Percentiles rank a stretch among this genome's conserved stretches.
Evolutionary conservation across 208 protist genomes (phyloP).

Genomic region (Trypanosomatidae sp.): DNA sequence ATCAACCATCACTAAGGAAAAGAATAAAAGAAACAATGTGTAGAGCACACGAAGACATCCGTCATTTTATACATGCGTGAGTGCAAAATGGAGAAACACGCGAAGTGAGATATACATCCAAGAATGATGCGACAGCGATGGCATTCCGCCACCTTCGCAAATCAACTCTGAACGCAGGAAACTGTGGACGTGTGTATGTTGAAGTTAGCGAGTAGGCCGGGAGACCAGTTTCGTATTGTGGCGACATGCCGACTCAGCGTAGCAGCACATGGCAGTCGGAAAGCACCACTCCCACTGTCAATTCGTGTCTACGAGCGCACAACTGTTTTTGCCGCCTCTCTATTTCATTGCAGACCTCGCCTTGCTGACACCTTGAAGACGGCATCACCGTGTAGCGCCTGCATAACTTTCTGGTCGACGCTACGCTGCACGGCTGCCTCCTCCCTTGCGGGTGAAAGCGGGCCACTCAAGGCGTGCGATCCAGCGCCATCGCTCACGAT

Average conservation of each 20-base stretch:
- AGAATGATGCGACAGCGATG: not conserved
- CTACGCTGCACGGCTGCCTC: conserved; percentile 29
- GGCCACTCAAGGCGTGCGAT: not conserved
- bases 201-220: not conserved
- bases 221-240: not conserved
- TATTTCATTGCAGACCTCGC: not conserved
- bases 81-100: not conserved
- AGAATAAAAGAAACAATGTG: not conserved
- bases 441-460: conserved; percentile 24
- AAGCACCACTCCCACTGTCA: not conserved
- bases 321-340: too few species aligned
- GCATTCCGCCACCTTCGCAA: not conserved
- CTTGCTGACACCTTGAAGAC: conserved; percentile 42
- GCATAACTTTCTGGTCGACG: conserved; percentile 46
- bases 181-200: not conserved
- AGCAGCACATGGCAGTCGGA: not conserved
- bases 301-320: not conserved
- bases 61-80: conserved; percentile 2
- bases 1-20: not conserved
- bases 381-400: conserved; percentile 44
- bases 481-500: conserved; percentile 1
- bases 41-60: not conserved
- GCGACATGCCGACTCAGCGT: not conserved
- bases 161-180: not conserved
- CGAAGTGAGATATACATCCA: not conserved